phyloP scores from a whole-genome alignment of 495 filamentous ascomycete genomes.

The Xylaria longipes region DNA sequence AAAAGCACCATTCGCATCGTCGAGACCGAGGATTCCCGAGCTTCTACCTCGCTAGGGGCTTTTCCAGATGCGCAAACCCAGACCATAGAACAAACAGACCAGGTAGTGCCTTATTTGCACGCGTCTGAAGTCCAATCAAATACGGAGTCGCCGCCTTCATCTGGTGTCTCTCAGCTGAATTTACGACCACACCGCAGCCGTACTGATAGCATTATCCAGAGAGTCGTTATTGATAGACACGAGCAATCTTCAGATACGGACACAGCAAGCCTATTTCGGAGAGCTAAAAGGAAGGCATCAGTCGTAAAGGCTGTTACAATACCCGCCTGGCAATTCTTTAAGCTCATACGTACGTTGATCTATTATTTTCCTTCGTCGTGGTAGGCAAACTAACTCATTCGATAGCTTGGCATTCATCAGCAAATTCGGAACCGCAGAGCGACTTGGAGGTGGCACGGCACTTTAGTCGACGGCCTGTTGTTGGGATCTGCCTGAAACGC shows the following conservation, averaged over 20 bases:
- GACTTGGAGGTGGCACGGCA: constrained; percentile 57
- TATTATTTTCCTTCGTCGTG: background rate
- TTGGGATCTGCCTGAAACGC: constrained; percentile 91
- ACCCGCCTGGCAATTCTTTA: constrained; percentile 98
- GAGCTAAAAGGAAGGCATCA: constrained; percentile 51
- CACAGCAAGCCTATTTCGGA: constrained; percentile 44
- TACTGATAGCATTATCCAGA: constrained; percentile 58
- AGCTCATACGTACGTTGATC: constrained; percentile 72
- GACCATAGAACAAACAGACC: constrained; percentile 38
- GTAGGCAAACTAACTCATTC: constrained; percentile 61
- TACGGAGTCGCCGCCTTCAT: constrained; percentile 27
- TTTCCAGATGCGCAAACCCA: background rate
- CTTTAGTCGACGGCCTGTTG: constrained; percentile 70
- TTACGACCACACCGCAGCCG: constrained; percentile 43
- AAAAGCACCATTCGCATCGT: constrained; percentile 47
- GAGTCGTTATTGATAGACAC: constrained; percentile 50
- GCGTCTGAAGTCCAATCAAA: constrained; percentile 24
- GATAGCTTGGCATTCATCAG: constrained; percentile 71
- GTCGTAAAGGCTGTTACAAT: constrained; percentile 87
- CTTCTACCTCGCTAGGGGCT: constrained; percentile 2
- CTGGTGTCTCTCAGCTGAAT: constrained; percentile 29
- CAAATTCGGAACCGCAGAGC: constrained; percentile 48
- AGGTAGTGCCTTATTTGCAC: constrained; percentile 38
- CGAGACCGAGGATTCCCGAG: constrained; percentile 38
- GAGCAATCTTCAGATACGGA: constrained; percentile 45